These are phyloP conservation scores for Dipsacomyces acuminosporus DNA, from an alignment of 371 early-diverging fungal genomes.

Conservation along the genomic window DNA sequence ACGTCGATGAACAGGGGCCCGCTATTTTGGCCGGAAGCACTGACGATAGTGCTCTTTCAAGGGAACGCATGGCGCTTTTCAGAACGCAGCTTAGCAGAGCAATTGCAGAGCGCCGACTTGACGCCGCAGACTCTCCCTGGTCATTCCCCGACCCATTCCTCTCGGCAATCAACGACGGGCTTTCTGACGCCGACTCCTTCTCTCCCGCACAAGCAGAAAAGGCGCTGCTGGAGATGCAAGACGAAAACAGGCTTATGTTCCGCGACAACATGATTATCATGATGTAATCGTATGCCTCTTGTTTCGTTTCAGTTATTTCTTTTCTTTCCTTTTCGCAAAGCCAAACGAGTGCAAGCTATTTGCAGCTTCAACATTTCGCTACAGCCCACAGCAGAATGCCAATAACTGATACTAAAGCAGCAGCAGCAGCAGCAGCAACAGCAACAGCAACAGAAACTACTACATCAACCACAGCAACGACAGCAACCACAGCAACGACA, in stretches of 20 bases:
- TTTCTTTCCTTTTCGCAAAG: neutral
- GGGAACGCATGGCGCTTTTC: conserved; percentile 31
- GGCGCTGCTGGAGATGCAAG: conserved; percentile 55
- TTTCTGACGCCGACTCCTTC: conserved; percentile 10
- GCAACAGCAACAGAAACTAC: too few species aligned
- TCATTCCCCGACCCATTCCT: conserved; percentile 41
- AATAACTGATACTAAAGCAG: too few species aligned
- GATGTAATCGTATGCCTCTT: conserved; percentile 50
- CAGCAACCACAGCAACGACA: too few species aligned
- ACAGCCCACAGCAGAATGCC: too few species aligned
- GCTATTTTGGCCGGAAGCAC: neutral
- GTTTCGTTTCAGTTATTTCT: neutral
- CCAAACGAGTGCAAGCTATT: too few species aligned
- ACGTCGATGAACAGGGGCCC: neutral
- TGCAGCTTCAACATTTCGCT: too few species aligned
- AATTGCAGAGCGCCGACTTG: conserved; percentile 35
- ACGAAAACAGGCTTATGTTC: conserved; percentile 69
- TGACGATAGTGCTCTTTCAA: conserved; percentile 4
- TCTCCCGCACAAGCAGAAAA: conserved; percentile 51
- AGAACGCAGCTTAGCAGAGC: conserved; percentile 37
- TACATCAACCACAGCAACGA: too few species aligned
- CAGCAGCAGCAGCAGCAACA: too few species aligned
- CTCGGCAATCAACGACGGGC: conserved; percentile 29
- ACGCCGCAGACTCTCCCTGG: conserved; percentile 36
- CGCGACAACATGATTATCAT: conserved; percentile 58